Percentiles rank a stretch among this genome's conserved stretches.
Conservation (phyloP, 257 asterid genomes). For the Ophiorrhiza pumila region DNA sequence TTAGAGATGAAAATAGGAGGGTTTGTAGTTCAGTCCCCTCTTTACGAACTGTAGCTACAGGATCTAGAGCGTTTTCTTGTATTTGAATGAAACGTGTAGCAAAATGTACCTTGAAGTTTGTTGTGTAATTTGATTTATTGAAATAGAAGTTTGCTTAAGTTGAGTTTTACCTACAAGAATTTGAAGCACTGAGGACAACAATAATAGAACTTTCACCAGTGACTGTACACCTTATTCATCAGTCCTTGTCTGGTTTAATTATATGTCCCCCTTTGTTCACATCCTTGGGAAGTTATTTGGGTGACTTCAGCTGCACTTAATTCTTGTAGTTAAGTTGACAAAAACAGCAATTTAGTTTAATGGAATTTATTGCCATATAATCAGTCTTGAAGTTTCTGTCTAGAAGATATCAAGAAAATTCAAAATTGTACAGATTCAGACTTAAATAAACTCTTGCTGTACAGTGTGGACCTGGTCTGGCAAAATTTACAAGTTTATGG, state of each 20-base stretch:
- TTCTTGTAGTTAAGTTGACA: not conserved
- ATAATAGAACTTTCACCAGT: not conserved
- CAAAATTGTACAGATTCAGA: not conserved
- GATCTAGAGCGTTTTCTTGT: not conserved
- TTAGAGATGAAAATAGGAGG: not conserved
- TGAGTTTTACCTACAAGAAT: not conserved
- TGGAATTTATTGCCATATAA: constrained; percentile 1
- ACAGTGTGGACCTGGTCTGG: not conserved
- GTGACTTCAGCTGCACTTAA: constrained; percentile 6
- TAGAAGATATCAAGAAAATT: not conserved
- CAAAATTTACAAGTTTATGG: not conserved
- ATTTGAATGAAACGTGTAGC: not conserved
- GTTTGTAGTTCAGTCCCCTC: not conserved
- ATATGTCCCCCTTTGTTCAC: constrained; percentile 4
- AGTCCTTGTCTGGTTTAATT: not conserved
- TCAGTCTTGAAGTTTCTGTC: not conserved
- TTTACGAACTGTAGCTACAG: not conserved
- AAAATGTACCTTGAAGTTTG: not conserved
- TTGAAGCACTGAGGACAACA: not conserved
- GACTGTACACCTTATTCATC: not conserved
- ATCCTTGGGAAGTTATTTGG: not conserved
- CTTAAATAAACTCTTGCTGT: not conserved
- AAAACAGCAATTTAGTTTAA: not conserved
- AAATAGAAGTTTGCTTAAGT: not conserved
- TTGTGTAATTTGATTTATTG: constrained; percentile 5